These are phyloP conservation scores for Suhomyces guaymorum DNA, from an alignment of 1,139 yeast species.

Conservation along the genomic window DNA sequence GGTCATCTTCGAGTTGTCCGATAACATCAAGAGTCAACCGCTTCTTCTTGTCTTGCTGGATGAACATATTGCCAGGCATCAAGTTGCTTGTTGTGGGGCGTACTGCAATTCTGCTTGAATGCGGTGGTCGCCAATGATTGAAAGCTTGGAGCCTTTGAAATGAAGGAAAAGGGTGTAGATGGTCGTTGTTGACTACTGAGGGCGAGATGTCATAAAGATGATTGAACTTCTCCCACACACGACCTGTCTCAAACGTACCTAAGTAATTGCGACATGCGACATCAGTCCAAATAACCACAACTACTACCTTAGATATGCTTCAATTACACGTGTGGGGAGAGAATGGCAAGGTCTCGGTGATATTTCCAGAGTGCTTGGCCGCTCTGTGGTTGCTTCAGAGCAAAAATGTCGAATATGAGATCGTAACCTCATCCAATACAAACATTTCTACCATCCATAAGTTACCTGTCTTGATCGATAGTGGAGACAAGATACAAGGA, in stretches of 20 bases:
- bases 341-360: conserved; percentile 31
- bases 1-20: conserved; percentile 60
- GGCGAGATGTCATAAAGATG: too few species aligned
- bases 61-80: conserved; percentile 23
- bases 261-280: conserved; percentile 5
- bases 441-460: conserved; percentile 51
- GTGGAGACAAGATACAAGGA: conserved; percentile 43
- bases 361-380: conserved; percentile 45
- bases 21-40: conserved; percentile 48
- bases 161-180: neutral
- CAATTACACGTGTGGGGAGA: conserved; percentile 61
- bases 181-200: neutral
- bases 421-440: conserved; percentile 61
- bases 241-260: too few species aligned
- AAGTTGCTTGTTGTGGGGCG: neutral
- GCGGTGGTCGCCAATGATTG: neutral
- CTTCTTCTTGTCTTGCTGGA: conserved; percentile 30
- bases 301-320: conserved; percentile 5
- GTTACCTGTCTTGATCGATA: conserved; percentile 55
- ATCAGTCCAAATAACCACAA: too few species aligned
- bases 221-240: too few species aligned
- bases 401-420: conserved; percentile 16
- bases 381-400: conserved; percentile 33
- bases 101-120: neutral
- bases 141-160: neutral